A percentile compares a stretch with the other conserved stretches of the same genome.
phyloP scores from a whole-genome alignment of 495 filamentous ascomycete genomes.

The Podospora conica region DNA sequence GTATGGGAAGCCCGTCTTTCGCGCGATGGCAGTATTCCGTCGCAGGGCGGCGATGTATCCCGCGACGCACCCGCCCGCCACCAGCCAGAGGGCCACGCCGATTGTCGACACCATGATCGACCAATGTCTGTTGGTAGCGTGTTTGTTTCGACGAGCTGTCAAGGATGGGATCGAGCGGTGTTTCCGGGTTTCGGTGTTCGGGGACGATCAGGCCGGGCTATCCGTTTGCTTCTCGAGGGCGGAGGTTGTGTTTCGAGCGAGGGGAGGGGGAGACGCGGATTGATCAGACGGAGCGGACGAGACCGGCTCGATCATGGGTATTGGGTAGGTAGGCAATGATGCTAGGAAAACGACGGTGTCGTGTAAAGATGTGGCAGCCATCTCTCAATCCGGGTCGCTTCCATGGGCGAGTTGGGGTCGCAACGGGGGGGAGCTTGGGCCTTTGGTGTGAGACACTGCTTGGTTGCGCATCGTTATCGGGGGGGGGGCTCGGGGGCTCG shows the following conservation, averaged over 20 bases:
- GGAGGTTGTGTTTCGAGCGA: neutral
- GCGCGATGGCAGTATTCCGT: slow-evolving; percentile 40
- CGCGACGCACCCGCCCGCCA: slow-evolving; percentile 12
- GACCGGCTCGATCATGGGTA: neutral
- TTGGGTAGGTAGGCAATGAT: neutral
- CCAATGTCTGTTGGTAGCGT: neutral
- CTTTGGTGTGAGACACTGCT: neutral
- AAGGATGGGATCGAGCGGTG: neutral
- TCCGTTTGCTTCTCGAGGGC: neutral
- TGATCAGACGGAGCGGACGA: neutral
- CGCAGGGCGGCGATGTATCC: slow-evolving; percentile 26
- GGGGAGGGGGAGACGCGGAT: no score
- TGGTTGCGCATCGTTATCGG: neutral
- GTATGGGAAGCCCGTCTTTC: slow-evolving; percentile 39
- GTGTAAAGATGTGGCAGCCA: neutral
- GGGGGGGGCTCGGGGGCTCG: neutral
- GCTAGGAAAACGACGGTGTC: neutral
- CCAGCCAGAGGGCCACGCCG: slow-evolving; percentile 12
- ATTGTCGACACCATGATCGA: slow-evolving; percentile 22
- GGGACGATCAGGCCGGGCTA: neutral
- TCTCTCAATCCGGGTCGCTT: neutral
- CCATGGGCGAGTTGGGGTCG: neutral
- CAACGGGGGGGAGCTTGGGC: neutral
- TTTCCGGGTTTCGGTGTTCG: neutral
- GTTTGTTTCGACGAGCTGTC: neutral